Conservation (phyloP, 768 basidiomycete genomes). For the Tricholomella constricta region DNA sequence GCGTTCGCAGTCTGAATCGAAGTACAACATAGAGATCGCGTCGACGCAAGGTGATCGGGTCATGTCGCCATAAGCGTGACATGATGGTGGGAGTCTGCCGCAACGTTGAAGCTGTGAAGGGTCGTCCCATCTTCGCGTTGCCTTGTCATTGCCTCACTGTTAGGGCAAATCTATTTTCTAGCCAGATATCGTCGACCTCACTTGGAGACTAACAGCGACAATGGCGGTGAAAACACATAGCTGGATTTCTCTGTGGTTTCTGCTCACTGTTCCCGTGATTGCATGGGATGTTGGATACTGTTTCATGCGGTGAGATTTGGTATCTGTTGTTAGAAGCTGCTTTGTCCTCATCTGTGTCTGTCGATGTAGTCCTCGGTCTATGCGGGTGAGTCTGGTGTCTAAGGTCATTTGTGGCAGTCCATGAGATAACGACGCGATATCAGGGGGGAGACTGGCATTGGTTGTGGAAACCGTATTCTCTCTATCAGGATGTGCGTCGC, state of each 20-base stretch:
- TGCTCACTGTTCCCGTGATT: conserved; percentile 63
- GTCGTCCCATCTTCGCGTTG: too few relatives aligned
- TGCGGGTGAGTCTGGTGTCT: conserved; percentile 44
- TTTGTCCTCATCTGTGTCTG: not conserved
- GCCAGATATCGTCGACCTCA: conserved; percentile 1
- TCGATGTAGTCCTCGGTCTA: conserved; percentile 70
- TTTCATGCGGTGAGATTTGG: conserved; percentile 63
- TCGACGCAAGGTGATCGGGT: too few relatives aligned
- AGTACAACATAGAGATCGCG: too few relatives aligned
- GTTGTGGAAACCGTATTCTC: conserved; percentile 84
- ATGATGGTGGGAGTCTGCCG: too few relatives aligned
- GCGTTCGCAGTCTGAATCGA: too few relatives aligned
- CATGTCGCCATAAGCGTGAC: too few relatives aligned
- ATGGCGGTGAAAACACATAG: conserved; percentile 56
- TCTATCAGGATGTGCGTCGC: conserved; percentile 66
- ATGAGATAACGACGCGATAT: not conserved
- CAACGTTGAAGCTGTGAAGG: too few relatives aligned
- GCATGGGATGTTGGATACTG: conserved; percentile 84
- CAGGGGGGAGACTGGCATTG: conserved; percentile 87
- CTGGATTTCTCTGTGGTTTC: conserved; percentile 71
- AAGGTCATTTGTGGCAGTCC: not conserved
- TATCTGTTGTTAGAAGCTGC: not conserved
- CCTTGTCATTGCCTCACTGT: too few relatives aligned
- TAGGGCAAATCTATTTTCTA: too few relatives aligned
- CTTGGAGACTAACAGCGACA: conserved; percentile 3